Conservation (phyloP, 1,139 yeast genomes). For the Cylindricascospora bacillispora region DNA sequence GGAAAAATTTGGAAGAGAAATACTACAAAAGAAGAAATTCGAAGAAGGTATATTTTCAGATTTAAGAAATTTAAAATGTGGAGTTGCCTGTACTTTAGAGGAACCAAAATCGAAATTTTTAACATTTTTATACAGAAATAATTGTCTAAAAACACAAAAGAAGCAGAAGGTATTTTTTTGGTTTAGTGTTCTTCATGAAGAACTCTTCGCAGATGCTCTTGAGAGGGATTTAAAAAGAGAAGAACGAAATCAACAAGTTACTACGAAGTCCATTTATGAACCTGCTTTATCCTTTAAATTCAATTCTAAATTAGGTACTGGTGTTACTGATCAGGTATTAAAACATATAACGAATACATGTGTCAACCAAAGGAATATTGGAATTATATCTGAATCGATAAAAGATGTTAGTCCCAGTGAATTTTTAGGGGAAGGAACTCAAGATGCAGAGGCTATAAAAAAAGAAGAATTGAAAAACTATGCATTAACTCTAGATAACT, state of each 20-base stretch:
- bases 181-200: conserved; percentile 93
- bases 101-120: conserved; percentile 78
- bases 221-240: conserved; percentile 88
- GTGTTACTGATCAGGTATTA: conserved; percentile 13
- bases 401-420: too few relatives aligned
- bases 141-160: conserved; percentile 86
- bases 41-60: conserved; percentile 96
- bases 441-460: neutral
- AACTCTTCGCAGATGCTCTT: conserved; percentile 82
- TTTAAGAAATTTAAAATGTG: conserved; percentile 73
- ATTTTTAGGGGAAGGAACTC: too few relatives aligned
- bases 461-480: neutral
- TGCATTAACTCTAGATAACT: neutral
- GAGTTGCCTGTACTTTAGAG: conserved; percentile 79
- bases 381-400: neutral
- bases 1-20: conserved; percentile 78
- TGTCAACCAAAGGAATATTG: neutral
- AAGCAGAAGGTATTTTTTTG: conserved; percentile 95
- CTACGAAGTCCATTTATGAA: conserved; percentile 46
- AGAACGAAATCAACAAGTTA: conserved; percentile 39
- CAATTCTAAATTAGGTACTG: conserved; percentile 17
- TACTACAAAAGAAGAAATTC: conserved; percentile 79
- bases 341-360: conserved; percentile 10
- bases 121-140: conserved; percentile 72
- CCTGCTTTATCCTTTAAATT: conserved; percentile 53